Base-by-base conservation (phyloP, 805 yeast species). In the Peterozyma xylosa region DNA sequence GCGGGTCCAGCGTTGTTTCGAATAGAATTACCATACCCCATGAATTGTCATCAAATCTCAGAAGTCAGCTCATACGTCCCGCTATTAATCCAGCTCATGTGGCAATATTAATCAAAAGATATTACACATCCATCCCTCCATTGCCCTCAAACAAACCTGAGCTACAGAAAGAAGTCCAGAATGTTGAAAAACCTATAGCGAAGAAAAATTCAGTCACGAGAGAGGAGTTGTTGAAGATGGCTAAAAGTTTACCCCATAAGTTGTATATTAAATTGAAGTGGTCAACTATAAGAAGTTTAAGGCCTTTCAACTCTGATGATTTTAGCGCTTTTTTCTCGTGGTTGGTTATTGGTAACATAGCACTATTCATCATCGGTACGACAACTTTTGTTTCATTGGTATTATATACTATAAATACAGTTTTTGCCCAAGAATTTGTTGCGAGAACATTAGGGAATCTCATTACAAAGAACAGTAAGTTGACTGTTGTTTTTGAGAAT, bases 291-390 rank as follows among this genome's bases (percentile, higher is more conserved):
- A 71, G 76, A 42, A 84, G 87, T 11, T 77, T 80, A 51, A 71
- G 95, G 14, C 96, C 96, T 1, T 86, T 87, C 66, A 90, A 84
- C 58, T 77, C 86, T n/a, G 98, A 93, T 62, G 97, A 91, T 55
- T 74, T 89, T 45, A 76, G 88, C 33, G 98, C 98, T 2, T 71
- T 93, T 49, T 78, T 91, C 46, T 86, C 96, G 6, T 90, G 98
- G 96, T 66, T 93, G 29, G 74, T 93, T 40, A 82, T 93, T 58
- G 95, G 96, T 2, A 91, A 93, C 56, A 81, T 85, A 2, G 60
- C 87, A 9, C 69, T 95, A 64, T 73, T 93, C 42, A 66, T 88
- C 16, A 63, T 90, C 21, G 97, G 91, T 9, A 91, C 99, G 10
- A 93, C 99, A 1, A 88, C 98, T 1, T 91, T 91, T 58, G 77